Evolutionary conservation across 805 yeast genomes (phyloP), one percentile per base, ranked within the genome.

Genomic region (Kazachstania taianensis): DNA sequence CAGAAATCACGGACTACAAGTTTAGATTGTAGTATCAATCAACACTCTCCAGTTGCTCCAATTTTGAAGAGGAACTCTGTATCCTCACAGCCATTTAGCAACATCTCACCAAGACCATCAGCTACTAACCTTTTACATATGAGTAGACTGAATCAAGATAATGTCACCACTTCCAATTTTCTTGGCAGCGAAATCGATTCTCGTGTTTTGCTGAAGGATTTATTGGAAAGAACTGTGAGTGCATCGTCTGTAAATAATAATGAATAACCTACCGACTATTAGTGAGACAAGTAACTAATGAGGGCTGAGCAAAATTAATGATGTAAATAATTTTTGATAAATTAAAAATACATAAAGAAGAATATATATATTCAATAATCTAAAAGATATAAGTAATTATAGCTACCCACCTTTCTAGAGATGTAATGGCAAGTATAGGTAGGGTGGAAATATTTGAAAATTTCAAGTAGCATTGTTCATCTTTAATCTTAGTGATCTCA

Each of bases 401-500:
- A 9, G 25, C n/a, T 22, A 4, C 25, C 25, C 25, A 22, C 25
- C 12, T 22, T 22, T 22, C n/a, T n/a, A n/a, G n/a, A n/a, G 12
- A 22, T 22, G 25, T 22, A 22, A 9, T 22, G 25, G 25, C 12
- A 22, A 9, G 12, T 9, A 22, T 22, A 22, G 25, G 12, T 22
- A n/a, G 12, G 25, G 25, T 22, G 12, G 8, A 22, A 22, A 3
- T 22, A n/a, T 22, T 22, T 22, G 12, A 22, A n/a, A 22, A 22
- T 22, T 22, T 9, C 25, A n/a, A n/a, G n/a, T n/a, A n/a, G n/a
- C 20, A 24, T 29, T 25, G 28, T 37, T 37, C 38, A 79, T 51
- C 66, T 79, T 84, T 50, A 65, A 67, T 55, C 79, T 71, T 51
- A 87, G 66, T 8, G 79, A 75, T n/a, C 73, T 69, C 46, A 89